These are phyloP conservation scores for Fusarium paranaense DNA, from an alignment of 2,329 filamentous ascomycete species.

Conservation along the genomic window DNA sequence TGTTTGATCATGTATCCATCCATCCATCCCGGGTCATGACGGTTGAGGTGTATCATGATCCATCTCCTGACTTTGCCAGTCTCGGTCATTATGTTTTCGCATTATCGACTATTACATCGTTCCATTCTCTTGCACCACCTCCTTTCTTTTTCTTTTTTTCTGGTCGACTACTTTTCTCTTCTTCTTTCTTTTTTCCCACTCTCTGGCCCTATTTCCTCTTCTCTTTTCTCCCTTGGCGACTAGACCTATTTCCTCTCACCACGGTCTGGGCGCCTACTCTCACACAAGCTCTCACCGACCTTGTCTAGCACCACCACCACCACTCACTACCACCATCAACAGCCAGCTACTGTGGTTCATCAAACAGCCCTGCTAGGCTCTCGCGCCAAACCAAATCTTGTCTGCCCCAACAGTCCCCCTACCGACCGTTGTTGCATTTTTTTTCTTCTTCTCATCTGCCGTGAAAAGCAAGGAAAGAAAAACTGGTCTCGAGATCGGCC, in stretches of 20 bases:
- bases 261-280: conserved; percentile 6
- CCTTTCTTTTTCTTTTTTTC: background rate
- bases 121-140: background rate
- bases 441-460: conserved; percentile 25
- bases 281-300: conserved; percentile 22
- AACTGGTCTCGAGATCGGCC: background rate
- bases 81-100: background rate
- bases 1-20: conserved; percentile 5
- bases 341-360: background rate
- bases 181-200: background rate
- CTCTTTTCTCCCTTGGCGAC: conserved; percentile 4
- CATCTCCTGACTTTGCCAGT: conserved; percentile 23
- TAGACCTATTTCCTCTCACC: conserved; percentile 3
- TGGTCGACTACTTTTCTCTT: background rate
- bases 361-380: background rate
- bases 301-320: background rate
- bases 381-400: background rate
- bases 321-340: background rate
- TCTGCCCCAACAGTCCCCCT: background rate
- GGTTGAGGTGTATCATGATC: conserved; percentile 21
- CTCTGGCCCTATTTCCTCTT: conserved; percentile 3
- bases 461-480: conserved; percentile 14
- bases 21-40: conserved; percentile 2
- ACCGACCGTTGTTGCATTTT: background rate
- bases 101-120: conserved; percentile 1